A percentile compares a stretch with the other conserved stretches of the same genome.
phyloP scores from a whole-genome alignment of 257 asterid species.

The Solanum appendiculatum region DNA sequence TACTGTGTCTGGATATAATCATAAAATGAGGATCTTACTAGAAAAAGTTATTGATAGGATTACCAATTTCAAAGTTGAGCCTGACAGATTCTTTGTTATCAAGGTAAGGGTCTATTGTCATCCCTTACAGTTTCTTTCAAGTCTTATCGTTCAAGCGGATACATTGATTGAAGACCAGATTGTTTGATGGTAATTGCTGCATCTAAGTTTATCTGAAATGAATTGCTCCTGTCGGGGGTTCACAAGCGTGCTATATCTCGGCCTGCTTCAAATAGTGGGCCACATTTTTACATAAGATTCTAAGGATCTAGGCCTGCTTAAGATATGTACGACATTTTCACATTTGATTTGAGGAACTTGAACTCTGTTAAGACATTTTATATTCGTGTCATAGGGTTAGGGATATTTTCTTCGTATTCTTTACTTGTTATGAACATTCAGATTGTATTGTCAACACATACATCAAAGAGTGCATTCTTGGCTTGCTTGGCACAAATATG shows the following conservation, averaged over 20 bases:
- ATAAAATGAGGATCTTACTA: constrained; percentile 73
- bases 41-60: constrained; percentile 63
- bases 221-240: not conserved
- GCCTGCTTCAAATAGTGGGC: not conserved
- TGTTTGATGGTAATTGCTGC: not conserved
- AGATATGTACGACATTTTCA: not conserved
- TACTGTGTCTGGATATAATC: constrained; percentile 76
- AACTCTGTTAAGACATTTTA: not conserved
- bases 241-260: not conserved
- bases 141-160: not conserved
- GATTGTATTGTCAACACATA: not conserved
- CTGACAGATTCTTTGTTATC: constrained; percentile 81
- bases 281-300: not conserved
- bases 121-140: not conserved
- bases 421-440: not conserved
- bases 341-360: not conserved
- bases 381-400: not conserved
- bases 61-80: constrained; percentile 75
- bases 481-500: not conserved
- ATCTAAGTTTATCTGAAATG: not conserved
- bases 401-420: not conserved
- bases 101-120: constrained; percentile 44
- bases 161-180: not conserved
- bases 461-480: not conserved
- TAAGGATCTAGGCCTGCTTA: not conserved